These are phyloP conservation scores for Sporothrix inflata DNA, from an alignment of 2,329 filamentous ascomycete genomes.

Conservation along the genomic window DNA sequence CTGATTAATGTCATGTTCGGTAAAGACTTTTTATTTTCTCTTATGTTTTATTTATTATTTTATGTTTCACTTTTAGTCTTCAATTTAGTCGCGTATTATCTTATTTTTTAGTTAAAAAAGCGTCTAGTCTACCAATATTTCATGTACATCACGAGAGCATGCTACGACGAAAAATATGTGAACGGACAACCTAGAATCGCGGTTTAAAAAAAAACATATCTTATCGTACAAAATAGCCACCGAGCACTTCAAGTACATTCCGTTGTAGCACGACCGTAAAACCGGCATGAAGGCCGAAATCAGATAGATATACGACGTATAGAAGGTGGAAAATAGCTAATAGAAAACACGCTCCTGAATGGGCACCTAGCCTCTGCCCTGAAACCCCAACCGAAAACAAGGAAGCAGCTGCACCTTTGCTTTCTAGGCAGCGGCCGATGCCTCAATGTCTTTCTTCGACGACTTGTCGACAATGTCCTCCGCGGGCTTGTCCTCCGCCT, in stretches of 20 bases:
- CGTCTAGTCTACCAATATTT: no score
- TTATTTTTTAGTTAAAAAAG: no score
- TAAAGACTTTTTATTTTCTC: no score
- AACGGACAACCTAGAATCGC: no score
- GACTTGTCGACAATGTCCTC: neutral
- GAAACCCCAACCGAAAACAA: neutral
- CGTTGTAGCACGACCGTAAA: neutral
- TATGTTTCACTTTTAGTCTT: no score
- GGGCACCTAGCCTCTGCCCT: neutral
- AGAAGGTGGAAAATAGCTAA: neutral
- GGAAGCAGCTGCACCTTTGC: neutral
- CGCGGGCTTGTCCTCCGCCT: neutral
- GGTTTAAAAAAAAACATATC: neutral
- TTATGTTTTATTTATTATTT: no score
- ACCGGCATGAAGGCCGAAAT: neutral
- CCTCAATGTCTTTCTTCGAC: neutral
- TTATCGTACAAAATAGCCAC: neutral
- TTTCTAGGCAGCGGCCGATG: neutral
- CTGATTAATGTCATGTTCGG: no score
- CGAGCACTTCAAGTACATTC: no score
- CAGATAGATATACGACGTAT: neutral
- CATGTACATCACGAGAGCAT: no score
- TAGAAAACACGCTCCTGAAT: neutral
- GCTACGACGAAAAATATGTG: no score
- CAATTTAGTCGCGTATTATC: no score